phyloP scores from a whole-genome alignment of 345 rosid species.

The Melastoma malabathricum region DNA sequence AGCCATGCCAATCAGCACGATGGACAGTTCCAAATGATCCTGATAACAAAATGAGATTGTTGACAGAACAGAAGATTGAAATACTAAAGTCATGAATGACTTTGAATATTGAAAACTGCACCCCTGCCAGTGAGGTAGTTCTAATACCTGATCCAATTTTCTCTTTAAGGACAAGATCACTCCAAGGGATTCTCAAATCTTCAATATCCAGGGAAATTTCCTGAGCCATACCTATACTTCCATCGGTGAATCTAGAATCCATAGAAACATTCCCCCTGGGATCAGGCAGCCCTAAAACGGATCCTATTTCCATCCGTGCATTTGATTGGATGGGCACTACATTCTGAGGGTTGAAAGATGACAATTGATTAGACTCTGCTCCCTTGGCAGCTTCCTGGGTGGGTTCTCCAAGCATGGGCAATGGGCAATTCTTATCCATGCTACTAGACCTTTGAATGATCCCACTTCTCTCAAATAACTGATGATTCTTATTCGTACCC shows the following conservation, averaged over 20 bases:
- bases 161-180: conserved; percentile 78
- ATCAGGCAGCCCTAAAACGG: conserved; percentile 17
- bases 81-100: too few species aligned
- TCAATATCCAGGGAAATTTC: conserved; percentile 63
- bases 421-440: conserved; percentile 26
- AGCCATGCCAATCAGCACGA: conserved; percentile 99
- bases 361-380: conserved; percentile 22
- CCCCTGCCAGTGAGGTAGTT: conserved; percentile 1
- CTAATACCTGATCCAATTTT: conserved; percentile 91
- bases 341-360: conserved; percentile 28
- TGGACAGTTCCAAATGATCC: conserved; percentile 99
- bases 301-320: conserved; percentile 21
- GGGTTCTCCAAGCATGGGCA: conserved; percentile 22
- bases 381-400: conserved; percentile 22
- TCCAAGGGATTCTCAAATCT: conserved; percentile 86
- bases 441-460: conserved; percentile 26
- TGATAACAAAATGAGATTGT: conserved; percentile 27
- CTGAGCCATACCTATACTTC: conserved; percentile 26
- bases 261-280: conserved; percentile 18
- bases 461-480: conserved; percentile 34
- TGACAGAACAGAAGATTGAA: neutral
- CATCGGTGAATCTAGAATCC: conserved; percentile 27
- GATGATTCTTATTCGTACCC: conserved; percentile 35
- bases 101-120: neutral
- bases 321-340: conserved; percentile 24